Evolutionary conservation across 257 asterid genomes (phyloP).

Genomic region (Hygrophila difformis): DNA sequence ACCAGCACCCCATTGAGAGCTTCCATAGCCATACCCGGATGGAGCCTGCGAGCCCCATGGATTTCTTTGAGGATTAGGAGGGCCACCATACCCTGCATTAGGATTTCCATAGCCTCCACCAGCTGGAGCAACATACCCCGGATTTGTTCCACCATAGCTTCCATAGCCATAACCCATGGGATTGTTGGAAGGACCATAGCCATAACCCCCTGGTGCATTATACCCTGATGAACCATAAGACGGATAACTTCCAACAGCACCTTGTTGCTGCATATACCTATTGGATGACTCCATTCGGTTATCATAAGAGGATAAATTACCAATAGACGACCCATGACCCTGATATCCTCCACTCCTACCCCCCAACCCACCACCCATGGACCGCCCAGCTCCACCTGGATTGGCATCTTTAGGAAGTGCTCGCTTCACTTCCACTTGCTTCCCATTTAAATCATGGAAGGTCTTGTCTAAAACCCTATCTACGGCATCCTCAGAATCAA

Average conservation of each 20-base stretch:
- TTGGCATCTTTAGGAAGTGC: slow-evolving; percentile 85
- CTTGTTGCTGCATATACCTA: slow-evolving; percentile 63
- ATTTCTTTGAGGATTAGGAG: slow-evolving; percentile 51
- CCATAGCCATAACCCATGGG: slow-evolving; percentile 86
- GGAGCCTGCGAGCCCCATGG: slow-evolving; percentile 66
- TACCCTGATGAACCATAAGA: slow-evolving; percentile 72
- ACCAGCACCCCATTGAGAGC: slow-evolving; percentile 55
- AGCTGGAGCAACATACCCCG: slow-evolving; percentile 55
- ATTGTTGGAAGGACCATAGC: slow-evolving; percentile 62
- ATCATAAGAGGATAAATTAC: slow-evolving; percentile 54
- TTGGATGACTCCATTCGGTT: slow-evolving; percentile 61
- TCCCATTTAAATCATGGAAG: slow-evolving; percentile 76
- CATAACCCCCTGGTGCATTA: slow-evolving; percentile 57
- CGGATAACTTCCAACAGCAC: slow-evolving; percentile 57
- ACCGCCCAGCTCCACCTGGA: slow-evolving; percentile 68
- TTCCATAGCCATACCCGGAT: slow-evolving; percentile 83
- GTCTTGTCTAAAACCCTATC: slow-evolving; percentile 85
- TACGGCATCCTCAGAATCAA: slow-evolving; percentile 92
- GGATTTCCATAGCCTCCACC: slow-evolving; percentile 63
- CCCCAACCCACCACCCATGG: slow-evolving; percentile 52
- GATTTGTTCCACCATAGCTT: slow-evolving; percentile 45
- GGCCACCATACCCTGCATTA: slow-evolving; percentile 58
- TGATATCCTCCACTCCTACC: slow-evolving; percentile 55
- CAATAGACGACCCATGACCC: slow-evolving; percentile 55
- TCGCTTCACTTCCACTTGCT: slow-evolving; percentile 91